These are phyloP conservation scores for Plasmodium ovale DNA, from an alignment of 169 alveolate species.

Conservation along the genomic window DNA sequence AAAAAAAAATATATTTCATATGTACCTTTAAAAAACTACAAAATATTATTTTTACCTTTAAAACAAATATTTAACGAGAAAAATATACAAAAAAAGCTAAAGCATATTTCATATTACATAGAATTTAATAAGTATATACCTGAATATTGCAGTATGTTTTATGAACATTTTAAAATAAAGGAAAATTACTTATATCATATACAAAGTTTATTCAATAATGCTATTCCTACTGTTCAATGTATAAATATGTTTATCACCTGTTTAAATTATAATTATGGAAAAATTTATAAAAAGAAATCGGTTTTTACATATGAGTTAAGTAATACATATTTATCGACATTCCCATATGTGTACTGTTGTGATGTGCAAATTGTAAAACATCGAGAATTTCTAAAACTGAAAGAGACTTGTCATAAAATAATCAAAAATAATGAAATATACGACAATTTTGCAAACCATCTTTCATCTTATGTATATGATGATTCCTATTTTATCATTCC, in stretches of 20 bases:
- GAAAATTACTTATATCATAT: constrained; percentile 20
- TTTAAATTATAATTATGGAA: constrained; percentile 37
- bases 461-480: constrained; percentile 41
- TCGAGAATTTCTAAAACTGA: constrained; percentile 62
- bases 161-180: constrained; percentile 42
- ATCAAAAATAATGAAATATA: constrained; percentile 50
- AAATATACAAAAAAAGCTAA: constrained; percentile 14
- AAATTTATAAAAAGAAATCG: constrained; percentile 57
- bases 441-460: constrained; percentile 39
- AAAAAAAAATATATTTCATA: constrained; percentile 73
- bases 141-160: constrained; percentile 35
- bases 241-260: constrained; percentile 61
- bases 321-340: constrained; percentile 21
- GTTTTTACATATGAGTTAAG: constrained; percentile 31
- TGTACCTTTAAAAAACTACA: constrained; percentile 41
- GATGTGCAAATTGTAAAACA: constrained; percentile 48
- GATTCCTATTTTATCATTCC: constrained; percentile 67
- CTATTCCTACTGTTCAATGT: constrained; percentile 27
- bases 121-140: constrained; percentile 51
- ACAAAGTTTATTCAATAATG: constrained; percentile 29
- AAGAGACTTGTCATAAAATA: constrained; percentile 65
- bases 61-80: constrained; percentile 45
- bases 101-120: constrained; percentile 43
- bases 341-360: constrained; percentile 68
- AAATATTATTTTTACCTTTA: constrained; percentile 30